These are phyloP conservation scores for Gossypium sturtianum DNA, from an alignment of 345 rosid genomes.

Conservation along the genomic window DNA sequence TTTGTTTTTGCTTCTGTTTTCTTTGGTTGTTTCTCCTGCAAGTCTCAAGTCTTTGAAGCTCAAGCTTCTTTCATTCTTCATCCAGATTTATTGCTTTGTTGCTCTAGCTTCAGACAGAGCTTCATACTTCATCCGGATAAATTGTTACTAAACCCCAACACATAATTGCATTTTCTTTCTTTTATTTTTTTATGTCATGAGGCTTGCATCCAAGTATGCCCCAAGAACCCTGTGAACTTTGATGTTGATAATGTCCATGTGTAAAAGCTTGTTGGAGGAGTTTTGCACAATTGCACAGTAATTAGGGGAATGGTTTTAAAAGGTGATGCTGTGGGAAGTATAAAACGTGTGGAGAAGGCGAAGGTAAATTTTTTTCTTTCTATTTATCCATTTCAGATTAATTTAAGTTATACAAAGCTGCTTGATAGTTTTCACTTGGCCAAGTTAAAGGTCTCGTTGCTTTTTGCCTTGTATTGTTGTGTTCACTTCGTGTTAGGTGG, in stretches of 20 bases:
- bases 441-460: background rate
- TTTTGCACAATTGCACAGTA: slow-evolving; percentile 63
- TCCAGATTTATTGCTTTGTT: too few species aligned
- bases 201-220: slow-evolving; percentile 99
- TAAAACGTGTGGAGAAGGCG: slow-evolving; percentile 76
- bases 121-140: too few species aligned
- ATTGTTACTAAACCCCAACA: too few species aligned
- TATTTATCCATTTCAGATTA: background rate
- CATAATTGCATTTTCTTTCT: background rate
- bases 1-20: too few species aligned
- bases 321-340: slow-evolving; percentile 78
- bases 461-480: background rate
- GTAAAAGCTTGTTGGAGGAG: slow-evolving; percentile 88
- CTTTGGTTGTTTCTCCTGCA: too few species aligned
- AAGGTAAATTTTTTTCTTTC: slow-evolving; percentile 43
- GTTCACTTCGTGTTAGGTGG: slow-evolving; percentile 47
- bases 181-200: slow-evolving; percentile 14
- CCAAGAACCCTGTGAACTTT: slow-evolving; percentile 86
- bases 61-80: too few species aligned
- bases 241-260: slow-evolving; percentile 94
- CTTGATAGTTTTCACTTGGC: background rate
- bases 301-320: slow-evolving; percentile 92
- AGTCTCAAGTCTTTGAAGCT: too few species aligned
- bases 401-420: background rate
- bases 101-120: too few species aligned